Evolutionary conservation across 1,284 basidiomycete species (phyloP), one percentile per base, ranked within the genome.

Genomic region (Heterobasidion annosum): DNA sequence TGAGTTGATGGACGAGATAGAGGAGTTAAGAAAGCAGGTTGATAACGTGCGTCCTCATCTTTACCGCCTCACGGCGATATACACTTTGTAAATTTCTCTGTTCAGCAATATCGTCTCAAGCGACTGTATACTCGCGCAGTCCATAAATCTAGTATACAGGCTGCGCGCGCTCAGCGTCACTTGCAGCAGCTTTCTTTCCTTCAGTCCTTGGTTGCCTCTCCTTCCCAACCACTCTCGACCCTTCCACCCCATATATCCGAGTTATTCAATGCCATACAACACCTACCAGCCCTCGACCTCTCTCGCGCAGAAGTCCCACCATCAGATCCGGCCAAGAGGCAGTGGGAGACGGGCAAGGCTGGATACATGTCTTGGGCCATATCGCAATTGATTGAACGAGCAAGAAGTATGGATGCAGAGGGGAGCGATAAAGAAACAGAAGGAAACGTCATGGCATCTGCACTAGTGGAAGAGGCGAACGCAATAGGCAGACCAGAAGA

Each of bases 281-380:
- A 76, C 4, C 72, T 88, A 1, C 80, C 83, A 0, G 68, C 75
- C 0, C 67, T 79, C 51, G 78, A 80, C 46, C 69, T 74, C 10
- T 68, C 74, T 0, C 67, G 76, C 12, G 64, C 68, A 13, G 67
- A 71, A n/a, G 50, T 69, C 25, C 69, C 72, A 9, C 60, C 73
- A 19, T 60, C 68, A 1, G 82, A 84, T 57, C 80, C 81, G 0
- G 82, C 83, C 7, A 88, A 86, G 66, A 76, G 83, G 9, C 74
- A 74, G 34, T 89, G 86, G 86, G 87, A 89, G 68, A 79, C 76
- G 33, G 79, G 73, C 62, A 77, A 75, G 65, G 73, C 73, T 0
- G 85, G 85, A 7, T 89, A 89, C 64, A 62, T 80, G 8, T 80
- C 80, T 56, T 89, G 86, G 86, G 84, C 82, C 1, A 71, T 80